Evolutionary conservation across 306 rosid species (phyloP).

Genomic region (Prinsepia uniflora): DNA sequence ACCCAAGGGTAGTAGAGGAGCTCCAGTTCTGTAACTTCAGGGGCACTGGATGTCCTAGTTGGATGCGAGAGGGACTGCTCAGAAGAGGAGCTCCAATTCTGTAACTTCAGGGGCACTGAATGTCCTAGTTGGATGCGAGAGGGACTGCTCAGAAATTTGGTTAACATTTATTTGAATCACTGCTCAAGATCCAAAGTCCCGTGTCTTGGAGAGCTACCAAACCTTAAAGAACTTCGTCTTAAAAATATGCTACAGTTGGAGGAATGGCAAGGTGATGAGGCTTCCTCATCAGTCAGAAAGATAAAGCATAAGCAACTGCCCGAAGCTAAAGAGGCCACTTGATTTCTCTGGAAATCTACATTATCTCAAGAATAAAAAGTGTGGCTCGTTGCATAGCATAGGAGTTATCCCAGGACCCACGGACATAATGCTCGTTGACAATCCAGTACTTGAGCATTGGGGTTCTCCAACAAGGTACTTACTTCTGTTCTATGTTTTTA

Average conservation of each 20-base stretch:
- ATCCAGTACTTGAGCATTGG: conserved; percentile 20
- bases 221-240: background rate
- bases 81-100: background rate
- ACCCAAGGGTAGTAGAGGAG: background rate
- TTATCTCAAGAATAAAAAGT: conserved; percentile 12
- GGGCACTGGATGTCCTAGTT: conserved; percentile 10
- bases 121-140: conserved; percentile 13
- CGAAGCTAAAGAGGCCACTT: conserved; percentile 9
- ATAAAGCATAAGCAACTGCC: conserved; percentile 10
- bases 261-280: background rate
- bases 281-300: background rate
- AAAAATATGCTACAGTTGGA: conserved; percentile 6
- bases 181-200: conserved; percentile 11
- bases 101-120: conserved; percentile 11
- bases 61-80: conserved; percentile 9
- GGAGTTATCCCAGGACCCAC: background rate
- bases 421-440: conserved; percentile 4
- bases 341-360: background rate
- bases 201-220: conserved; percentile 1
- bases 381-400: background rate
- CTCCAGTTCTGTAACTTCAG: conserved; percentile 11
- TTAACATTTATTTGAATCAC: background rate
- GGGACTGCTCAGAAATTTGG: conserved; percentile 1
- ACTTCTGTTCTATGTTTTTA: too few relatives aligned
- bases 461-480: too few relatives aligned